These are phyloP conservation scores for Aspergillus conjunctus DNA, from an alignment of 495 filamentous ascomycete genomes.

Conservation along the genomic window DNA sequence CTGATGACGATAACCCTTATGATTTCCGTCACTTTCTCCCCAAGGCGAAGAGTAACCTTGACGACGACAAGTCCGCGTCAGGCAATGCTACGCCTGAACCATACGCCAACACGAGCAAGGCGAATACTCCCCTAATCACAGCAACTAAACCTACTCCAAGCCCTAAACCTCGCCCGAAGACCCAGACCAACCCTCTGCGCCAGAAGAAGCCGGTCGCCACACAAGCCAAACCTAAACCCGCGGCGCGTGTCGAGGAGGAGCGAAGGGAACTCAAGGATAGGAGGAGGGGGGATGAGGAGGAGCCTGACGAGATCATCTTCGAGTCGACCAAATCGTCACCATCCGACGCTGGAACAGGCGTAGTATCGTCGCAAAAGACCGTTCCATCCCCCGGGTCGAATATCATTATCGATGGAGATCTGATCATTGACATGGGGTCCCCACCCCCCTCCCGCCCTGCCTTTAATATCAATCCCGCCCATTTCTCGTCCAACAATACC, in stretches of 20 bases:
- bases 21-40: conserved; percentile 62
- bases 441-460: conserved; percentile 40
- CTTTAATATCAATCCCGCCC: conserved; percentile 45
- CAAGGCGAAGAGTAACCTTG: conserved; percentile 37
- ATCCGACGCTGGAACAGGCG: conserved; percentile 39
- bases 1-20: conserved; percentile 58
- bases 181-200: conserved; percentile 41
- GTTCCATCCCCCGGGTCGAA: conserved; percentile 45
- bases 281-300: conserved; percentile 8
- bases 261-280: conserved; percentile 6
- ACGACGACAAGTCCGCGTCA: conserved; percentile 40
- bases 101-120: conserved; percentile 34
- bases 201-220: conserved; percentile 32
- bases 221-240: conserved; percentile 23
- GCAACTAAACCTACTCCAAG: conserved; percentile 33
- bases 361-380: conserved; percentile 36
- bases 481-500: conserved; percentile 47
- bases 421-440: conserved; percentile 56
- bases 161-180: conserved; percentile 35
- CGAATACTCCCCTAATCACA: conserved; percentile 36
- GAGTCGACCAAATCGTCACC: conserved; percentile 31
- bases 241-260: conserved; percentile 16
- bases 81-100: conserved; percentile 45
- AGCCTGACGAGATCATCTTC: conserved; percentile 24
- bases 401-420: conserved; percentile 51